Evolutionary conservation across 495 filamentous ascomycete species (phyloP), one percentile per base, ranked within the genome.

Genomic region (Astrocystis sublimbata): DNA sequence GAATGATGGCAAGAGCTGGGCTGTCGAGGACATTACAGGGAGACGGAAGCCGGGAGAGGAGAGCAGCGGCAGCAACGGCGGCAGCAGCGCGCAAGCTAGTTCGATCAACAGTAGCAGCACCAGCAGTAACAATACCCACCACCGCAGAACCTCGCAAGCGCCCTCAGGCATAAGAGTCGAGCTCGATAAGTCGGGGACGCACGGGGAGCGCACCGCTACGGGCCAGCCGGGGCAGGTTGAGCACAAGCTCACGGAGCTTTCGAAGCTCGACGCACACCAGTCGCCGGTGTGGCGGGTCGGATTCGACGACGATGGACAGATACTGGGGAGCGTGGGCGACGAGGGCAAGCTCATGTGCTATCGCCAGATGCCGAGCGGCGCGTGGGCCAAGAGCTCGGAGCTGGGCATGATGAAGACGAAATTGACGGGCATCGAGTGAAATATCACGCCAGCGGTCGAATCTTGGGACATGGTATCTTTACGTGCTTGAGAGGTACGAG

Each of bases 271-370:
- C 26, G 75, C 76, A 42, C 82, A 86, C 61, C 73, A 76, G 38
- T 81, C 77, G 30, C 84, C 84, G 4, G 83, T 88, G 5, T 88
- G 85, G 85, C 73, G 81, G 54, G 83, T 87, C 6, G 79, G 74
- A 3, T 88, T 86, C 66, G 84, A 87, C 60, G 81, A 82, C 26
- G 85, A 86, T 52, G 85, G 85, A 8, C 83, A 84, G 59, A 78
- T 87, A 24, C 63, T 88, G 53, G 84, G 81, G 1, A 84, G 78
- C 17, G 81, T 83, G 5, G 85, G 85, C 3, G 85, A 88, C 57
- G 85, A 88, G 68, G 85, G 85, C 10, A 84, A 79, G 67, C 71
- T 88, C 21, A 72, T 83, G 65, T 78, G 85, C 52, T 86, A 85
- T 70, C 76, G 83, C 24, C 78, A 82, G 65, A 76, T 73, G 46